phyloP scores from a whole-genome alignment of 331 rosid genomes.

The Arachis monticola region DNA sequence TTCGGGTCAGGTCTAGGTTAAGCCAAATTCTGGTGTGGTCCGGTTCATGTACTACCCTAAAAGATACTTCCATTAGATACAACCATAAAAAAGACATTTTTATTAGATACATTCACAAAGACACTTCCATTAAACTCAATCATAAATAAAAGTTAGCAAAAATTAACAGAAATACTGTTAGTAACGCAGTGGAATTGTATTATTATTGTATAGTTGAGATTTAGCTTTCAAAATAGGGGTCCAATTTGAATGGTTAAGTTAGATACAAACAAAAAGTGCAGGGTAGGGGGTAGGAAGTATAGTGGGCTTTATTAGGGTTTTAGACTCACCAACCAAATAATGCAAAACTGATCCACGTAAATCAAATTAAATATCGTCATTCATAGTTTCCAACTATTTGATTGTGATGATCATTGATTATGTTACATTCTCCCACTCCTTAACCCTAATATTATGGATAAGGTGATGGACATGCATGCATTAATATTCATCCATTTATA shows the following conservation, averaged over 20 bases:
- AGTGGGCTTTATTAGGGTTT: conserved; percentile 7
- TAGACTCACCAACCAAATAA: conserved; percentile 36
- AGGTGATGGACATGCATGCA: too few species aligned
- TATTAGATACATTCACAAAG: too few species aligned
- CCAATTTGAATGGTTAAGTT: neutral
- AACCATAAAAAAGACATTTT: too few species aligned
- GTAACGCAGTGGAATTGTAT: too few species aligned
- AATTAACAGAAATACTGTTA: too few species aligned
- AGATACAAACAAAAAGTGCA: conserved; percentile 19
- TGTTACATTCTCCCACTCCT: neutral
- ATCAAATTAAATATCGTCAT: neutral
- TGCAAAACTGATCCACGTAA: conserved; percentile 35
- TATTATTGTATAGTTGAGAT: conserved; percentile 32
- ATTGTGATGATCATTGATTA: neutral
- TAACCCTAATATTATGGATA: neutral
- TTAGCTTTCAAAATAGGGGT: conserved; percentile 39
- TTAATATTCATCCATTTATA: too few species aligned
- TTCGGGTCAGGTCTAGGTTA: too few species aligned
- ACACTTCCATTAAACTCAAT: too few species aligned
- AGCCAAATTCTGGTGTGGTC: too few species aligned
- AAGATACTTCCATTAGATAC: too few species aligned
- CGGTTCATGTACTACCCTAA: too few species aligned
- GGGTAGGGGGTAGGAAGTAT: neutral
- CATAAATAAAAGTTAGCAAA: too few species aligned
- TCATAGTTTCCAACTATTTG: conserved; percentile 2